Base-by-base conservation (phyloP, 345 rosid species). In the Euclidium syriacum region DNA sequence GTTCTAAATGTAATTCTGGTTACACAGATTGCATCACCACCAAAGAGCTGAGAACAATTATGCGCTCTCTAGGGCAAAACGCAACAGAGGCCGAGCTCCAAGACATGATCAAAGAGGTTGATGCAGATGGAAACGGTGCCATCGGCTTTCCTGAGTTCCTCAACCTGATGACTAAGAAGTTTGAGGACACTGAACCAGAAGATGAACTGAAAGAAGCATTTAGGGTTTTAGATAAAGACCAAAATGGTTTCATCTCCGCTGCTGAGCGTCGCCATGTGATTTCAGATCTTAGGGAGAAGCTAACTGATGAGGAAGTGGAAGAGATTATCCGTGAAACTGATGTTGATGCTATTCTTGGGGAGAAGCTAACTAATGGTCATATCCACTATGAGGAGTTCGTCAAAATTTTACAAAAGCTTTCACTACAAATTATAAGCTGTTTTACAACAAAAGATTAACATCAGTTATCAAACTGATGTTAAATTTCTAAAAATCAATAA, bases 1-100 rank as follows among this genome's bases (percentile, higher is more conserved):
- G 4, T 15, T 30, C 32, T 16, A 24, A 53, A 32, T 67, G 18
- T 29, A 20, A 7, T 27, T 30, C 4, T 20, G 52, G 14, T 20
- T 39, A 3, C 42, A 29, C 39, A 70, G 74, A 70, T 26, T 81
- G 85, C 78, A 81, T 81, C 39, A 78, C 82, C 15, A 71, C 79
- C 24, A 76, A 78, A 38, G 85, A 81, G 80, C 64, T 75, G 55
- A 82, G 82, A 15, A 75, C 82, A 18, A 75, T 81, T 14, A 78
- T 81, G 85, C 75, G 82, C 22, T 78, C 85, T 5, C 64, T 81
- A 51, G 85, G 85, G 2, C 85, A 81, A 44, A 81, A 78, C 57
- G 82, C 78, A 23, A 78, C 77, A n/a, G 82, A 80, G 26, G 82
- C 85, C 2, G 82, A 80, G 66, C 69, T 80, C 1, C 78, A 74